Conservation (phyloP, 164 flowering plant species). For the Chloranthus sessilifolius region DNA sequence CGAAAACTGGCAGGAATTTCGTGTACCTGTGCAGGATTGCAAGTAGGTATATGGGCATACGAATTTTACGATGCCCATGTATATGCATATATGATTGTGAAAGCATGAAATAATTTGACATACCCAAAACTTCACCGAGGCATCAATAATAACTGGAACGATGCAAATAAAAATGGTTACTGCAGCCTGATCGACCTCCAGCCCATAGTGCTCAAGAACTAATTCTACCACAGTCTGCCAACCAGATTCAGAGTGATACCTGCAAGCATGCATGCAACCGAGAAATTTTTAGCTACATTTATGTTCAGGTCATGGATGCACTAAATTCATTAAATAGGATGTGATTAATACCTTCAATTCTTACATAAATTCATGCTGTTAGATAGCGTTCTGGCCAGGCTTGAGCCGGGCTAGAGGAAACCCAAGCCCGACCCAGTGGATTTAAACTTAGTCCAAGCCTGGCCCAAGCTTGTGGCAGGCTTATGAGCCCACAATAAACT, state of each 20-base stretch:
- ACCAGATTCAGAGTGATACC: constrained; percentile 97
- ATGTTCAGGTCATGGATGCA: background rate
- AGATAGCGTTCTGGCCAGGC: too few relatives aligned
- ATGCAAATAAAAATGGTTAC: constrained; percentile 73
- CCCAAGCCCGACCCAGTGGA: too few relatives aligned
- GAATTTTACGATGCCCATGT: background rate
- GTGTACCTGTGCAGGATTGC: background rate
- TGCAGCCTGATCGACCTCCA: constrained; percentile 65
- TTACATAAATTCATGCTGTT: too few relatives aligned
- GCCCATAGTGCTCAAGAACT: constrained; percentile 80
- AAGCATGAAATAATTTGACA: constrained; percentile 15
- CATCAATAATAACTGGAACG: constrained; percentile 76
- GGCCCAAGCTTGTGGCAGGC: too few relatives aligned
- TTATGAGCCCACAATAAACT: too few relatives aligned
- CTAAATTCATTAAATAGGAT: background rate
- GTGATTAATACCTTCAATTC: too few relatives aligned
- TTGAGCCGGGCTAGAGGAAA: too few relatives aligned
- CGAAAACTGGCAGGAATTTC: background rate
- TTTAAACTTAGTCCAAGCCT: too few relatives aligned
- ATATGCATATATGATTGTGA: background rate
- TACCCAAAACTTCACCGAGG: constrained; percentile 97
- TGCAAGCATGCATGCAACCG: constrained; percentile 20
- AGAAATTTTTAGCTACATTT: background rate
- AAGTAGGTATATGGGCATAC: background rate
- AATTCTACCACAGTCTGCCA: constrained; percentile 88